Evolutionary conservation across 2,329 filamentous ascomycete genomes (phyloP), one percentile per base, ranked within the genome.

Genomic region (Neofusicoccum umdonicola): DNA sequence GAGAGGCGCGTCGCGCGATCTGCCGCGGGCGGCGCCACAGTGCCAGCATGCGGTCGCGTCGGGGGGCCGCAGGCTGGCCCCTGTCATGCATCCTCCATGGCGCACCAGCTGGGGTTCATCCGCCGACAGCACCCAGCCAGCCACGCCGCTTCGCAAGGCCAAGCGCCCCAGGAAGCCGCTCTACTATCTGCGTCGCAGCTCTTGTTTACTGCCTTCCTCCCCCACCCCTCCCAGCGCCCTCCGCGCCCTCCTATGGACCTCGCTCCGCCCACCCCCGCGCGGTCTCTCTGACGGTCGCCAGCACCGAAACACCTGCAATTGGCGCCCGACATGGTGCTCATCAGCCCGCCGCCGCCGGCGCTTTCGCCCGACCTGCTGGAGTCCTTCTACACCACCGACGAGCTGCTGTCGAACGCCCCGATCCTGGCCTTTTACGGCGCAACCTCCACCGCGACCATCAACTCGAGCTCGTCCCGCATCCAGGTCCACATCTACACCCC

Each of bases 401-500:
- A 92, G 67, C 82, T 93, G 69, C 88, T 96, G 64, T 89, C 89
- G 78, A 86, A 93, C 80, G 84, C 93, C 67, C 88, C 93, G 60
- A 84, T 98, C 71, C 84, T 98, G 70, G 85, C 97, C 77, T 97
- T 98, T 83, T 92, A 97, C 77, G 94, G 94, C 13, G 87, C 93
- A 15, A 94, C 94, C 52, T 93, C 93, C 35, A 96, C 92, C 48
- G 89, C 91, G 72, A 96, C 96, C 79, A 90, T 90, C 69, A 92
- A 88, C 56, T 87, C 89, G 73, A 96, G 92, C 79, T 94, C 90
- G 79, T 97, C 94, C 68, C 90, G 95, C 77, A 93, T 98, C 70
- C 94, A 98, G 81, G 87, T 95, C 68, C 95, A 98, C 78, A 87
- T 99, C 78, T 92, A 96, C 80, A 91, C 91, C 67, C 88, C 92